Evolutionary conservation across 306 rosid genomes (phyloP).

Genomic region (Vigna hirtella): DNA sequence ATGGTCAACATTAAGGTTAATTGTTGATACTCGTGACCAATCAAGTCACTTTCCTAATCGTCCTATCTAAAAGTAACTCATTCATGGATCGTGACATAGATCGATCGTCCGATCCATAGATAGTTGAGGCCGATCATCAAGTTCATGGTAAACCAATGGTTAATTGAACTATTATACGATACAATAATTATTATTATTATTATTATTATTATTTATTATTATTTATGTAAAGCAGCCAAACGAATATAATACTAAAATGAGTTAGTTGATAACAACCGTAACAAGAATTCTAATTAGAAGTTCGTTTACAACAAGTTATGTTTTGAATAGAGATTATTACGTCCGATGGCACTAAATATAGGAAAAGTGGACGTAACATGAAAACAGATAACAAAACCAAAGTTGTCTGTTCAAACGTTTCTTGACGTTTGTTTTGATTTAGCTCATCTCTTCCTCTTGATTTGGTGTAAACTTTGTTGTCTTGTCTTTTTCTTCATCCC

Average conservation of each 20-base stretch:
- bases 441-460: slow-evolving; percentile 27
- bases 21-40: no score
- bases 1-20: no score
- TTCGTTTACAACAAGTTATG: slow-evolving; percentile 41
- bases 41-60: no score
- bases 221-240: slow-evolving; percentile 6
- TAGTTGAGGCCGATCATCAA: no score
- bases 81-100: no score
- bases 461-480: slow-evolving; percentile 6
- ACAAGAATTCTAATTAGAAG: slow-evolving; percentile 36
- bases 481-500: slow-evolving; percentile 27
- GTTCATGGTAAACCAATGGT: no score
- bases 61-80: no score
- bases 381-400: slow-evolving; percentile 27
- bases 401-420: slow-evolving; percentile 7
- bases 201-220: background rate
- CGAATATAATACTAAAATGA: slow-evolving; percentile 25
- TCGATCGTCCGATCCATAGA: no score
- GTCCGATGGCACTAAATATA: slow-evolving; percentile 41
- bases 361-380: slow-evolving; percentile 32
- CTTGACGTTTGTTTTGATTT: slow-evolving; percentile 22
- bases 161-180: no score
- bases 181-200: background rate
- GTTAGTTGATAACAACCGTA: slow-evolving; percentile 45
- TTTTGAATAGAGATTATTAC: slow-evolving; percentile 42